These are phyloP conservation scores for Bacidia rubella DNA, from an alignment of 495 filamentous ascomycete species.

Conservation along the genomic window DNA sequence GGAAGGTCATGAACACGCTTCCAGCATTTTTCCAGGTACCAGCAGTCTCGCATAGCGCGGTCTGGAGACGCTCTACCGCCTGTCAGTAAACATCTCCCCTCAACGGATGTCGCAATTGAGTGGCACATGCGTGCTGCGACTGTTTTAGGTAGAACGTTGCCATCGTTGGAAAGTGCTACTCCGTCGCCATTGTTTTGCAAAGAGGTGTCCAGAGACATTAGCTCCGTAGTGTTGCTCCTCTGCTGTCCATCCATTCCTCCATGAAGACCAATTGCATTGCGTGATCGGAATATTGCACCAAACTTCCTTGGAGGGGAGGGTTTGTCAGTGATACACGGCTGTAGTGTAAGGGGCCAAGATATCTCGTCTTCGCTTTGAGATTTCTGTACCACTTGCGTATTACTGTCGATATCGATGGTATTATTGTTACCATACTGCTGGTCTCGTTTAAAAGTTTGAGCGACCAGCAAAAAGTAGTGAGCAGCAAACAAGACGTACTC, in stretches of 20 bases:
- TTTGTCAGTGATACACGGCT: neutral
- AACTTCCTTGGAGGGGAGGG: neutral
- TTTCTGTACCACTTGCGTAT: no score
- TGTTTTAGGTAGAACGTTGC: neutral
- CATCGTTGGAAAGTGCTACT: no score
- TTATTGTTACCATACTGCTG: neutral
- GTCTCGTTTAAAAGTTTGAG: conserved; percentile 20
- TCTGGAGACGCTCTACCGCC: conserved; percentile 69
- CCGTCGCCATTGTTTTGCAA: no score
- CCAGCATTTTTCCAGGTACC: conserved; percentile 53
- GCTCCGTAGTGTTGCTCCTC: conserved; percentile 47
- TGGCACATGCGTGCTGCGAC: conserved; percentile 53
- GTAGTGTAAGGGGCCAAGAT: no score
- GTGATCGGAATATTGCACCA: neutral
- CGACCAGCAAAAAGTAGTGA: conserved; percentile 75
- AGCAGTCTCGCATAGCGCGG: conserved; percentile 53
- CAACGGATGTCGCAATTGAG: conserved; percentile 47
- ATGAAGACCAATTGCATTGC: conserved; percentile 23
- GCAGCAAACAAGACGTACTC: conserved; percentile 76
- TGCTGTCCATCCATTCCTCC: conserved; percentile 50
- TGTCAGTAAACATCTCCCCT: conserved; percentile 45
- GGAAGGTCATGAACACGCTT: conserved; percentile 47
- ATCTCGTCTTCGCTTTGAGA: no score
- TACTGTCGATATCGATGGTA: neutral
- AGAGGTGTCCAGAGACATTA: no score